These are phyloP conservation scores for Halophytophthora batemanensis DNA, from an alignment of 352 stramenopile species.

Conservation along the genomic window DNA sequence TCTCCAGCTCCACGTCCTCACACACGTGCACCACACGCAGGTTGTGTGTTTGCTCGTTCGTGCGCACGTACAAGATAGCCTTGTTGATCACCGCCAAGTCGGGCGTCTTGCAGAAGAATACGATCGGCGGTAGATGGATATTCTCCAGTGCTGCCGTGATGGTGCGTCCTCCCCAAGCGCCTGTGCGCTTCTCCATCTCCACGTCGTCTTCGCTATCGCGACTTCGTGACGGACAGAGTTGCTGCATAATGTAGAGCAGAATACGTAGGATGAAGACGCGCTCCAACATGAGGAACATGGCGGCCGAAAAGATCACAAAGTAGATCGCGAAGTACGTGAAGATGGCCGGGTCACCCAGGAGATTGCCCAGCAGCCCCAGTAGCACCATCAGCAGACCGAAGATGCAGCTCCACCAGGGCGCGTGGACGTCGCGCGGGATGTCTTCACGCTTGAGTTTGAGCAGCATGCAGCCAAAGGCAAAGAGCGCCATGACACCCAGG, in stretches of 20 bases:
- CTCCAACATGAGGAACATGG: conserved; percentile 83
- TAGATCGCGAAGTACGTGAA: conserved; percentile 85
- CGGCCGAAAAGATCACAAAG: conserved; percentile 58
- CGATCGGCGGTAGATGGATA: conserved; percentile 80
- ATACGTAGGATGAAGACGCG: conserved; percentile 75
- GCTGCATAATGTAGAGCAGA: conserved; percentile 62
- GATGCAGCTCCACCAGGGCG: conserved; percentile 80
- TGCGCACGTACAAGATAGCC: conserved; percentile 91
- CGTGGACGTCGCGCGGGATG: conserved; percentile 84
- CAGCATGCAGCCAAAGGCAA: conserved; percentile 88
- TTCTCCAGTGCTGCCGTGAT: conserved; percentile 55
- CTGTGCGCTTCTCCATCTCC: conserved; percentile 34
- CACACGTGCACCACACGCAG: conserved; percentile 88
- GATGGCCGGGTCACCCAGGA: conserved; percentile 68
- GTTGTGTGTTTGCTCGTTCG: conserved; percentile 91
- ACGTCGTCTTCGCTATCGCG: conserved; percentile 18
- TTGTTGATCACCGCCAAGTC: conserved; percentile 92
- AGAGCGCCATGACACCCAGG: conserved; percentile 89
- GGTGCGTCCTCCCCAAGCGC: conserved; percentile 61
- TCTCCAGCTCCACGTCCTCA: conserved; percentile 26
- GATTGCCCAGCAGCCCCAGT: conserved; percentile 56
- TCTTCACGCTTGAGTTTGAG: conserved; percentile 91
- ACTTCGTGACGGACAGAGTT: conserved; percentile 49
- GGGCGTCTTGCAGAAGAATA: conserved; percentile 91
- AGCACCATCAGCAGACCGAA: conserved; percentile 73